Base-by-base conservation (phyloP, 139 green algal genomes). In the Chlorella ohadii region DNA sequence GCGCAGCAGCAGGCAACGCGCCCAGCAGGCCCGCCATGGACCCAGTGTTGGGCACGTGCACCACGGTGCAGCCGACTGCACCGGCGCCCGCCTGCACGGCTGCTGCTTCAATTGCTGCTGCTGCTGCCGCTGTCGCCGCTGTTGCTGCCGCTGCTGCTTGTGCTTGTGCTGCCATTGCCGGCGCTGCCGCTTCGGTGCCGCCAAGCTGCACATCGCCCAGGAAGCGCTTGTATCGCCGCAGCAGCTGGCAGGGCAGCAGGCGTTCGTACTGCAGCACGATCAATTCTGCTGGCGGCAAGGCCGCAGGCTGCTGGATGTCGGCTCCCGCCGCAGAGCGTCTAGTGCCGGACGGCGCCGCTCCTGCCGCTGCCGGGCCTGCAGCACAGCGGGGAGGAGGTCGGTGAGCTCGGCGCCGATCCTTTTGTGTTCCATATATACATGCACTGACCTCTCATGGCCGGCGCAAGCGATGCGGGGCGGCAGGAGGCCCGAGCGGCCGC, bases 31-130 rank as follows among this genome's bases (percentile, higher is more conserved):
- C 91, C 25, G 85, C 87, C 90, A 95, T 94, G 7, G 92, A 86
- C 0, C 92, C 92, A 7, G 92, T 95, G 79, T 95, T 95, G 22
- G 92, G 92, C 38, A 89, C 91, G 64, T 94, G 86, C 22, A 92
- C 85, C 0, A 84, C 89, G 1, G 74, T 86, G 9, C 59, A 28
- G 36, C 28, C 15, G 15, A 31, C 28, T 56, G 72, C 19, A 44
- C 44, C 59, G 16, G 55, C 83, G 22, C 3, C 33, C 22, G 31
- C 63, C 33, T 15, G 36, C 47, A 0, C 41, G 9, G 23, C 31
- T 61, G 39, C 11, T 31, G 6, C 57, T 13, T 13, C 38, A 38
- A 61, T 56, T 16, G 22, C 15, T 28, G n/a, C 9, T 76, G 70
- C 41, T 33, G 23, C 31, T 16, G 23, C 9, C 15, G 3, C 25